Evolutionary conservation across 2,329 filamentous ascomycete genomes (phyloP).

Genomic region (Coniochaeta ligniaria): DNA sequence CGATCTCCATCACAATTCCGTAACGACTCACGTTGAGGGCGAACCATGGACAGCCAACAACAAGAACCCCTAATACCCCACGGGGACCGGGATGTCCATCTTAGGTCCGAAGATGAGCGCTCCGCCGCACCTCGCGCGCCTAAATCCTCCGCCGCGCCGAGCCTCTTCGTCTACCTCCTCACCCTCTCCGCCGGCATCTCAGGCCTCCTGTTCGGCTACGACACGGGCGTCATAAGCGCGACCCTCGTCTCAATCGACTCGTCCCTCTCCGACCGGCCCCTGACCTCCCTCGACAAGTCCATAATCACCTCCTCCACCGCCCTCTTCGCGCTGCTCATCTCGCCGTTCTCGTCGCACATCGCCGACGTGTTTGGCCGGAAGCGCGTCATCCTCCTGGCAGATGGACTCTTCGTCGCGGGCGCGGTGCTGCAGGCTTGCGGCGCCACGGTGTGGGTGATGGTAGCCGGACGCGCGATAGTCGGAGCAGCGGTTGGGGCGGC

Average conservation of each 20-base stretch:
- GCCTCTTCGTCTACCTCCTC: constrained; percentile 52
- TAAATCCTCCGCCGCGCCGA: constrained; percentile 17
- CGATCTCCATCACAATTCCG: no score
- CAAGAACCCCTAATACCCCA: not conserved
- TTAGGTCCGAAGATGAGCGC: not conserved
- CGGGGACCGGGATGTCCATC: not conserved
- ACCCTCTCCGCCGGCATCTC: constrained; percentile 60
- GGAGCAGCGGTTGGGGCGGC: constrained; percentile 68
- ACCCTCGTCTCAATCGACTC: constrained; percentile 57
- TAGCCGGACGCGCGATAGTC: constrained; percentile 60
- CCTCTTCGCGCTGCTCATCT: constrained; percentile 56
- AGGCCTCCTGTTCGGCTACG: constrained; percentile 62
- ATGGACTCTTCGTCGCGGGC: constrained; percentile 60
- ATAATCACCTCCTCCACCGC: constrained; percentile 65
- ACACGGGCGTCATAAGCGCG: constrained; percentile 62
- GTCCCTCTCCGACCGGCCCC: constrained; percentile 47
- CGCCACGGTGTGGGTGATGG: constrained; percentile 54
- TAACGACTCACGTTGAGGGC: no score
- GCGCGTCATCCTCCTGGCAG: constrained; percentile 55
- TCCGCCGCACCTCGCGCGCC: not conserved
- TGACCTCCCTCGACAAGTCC: constrained; percentile 61
- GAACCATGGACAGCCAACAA: not conserved
- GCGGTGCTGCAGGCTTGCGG: constrained; percentile 58
- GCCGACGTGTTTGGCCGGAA: constrained; percentile 56
- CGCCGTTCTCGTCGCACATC: constrained; percentile 56